phyloP scores from a whole-genome alignment of 768 basidiomycete genomes.

The Dentipellis sp. region DNA sequence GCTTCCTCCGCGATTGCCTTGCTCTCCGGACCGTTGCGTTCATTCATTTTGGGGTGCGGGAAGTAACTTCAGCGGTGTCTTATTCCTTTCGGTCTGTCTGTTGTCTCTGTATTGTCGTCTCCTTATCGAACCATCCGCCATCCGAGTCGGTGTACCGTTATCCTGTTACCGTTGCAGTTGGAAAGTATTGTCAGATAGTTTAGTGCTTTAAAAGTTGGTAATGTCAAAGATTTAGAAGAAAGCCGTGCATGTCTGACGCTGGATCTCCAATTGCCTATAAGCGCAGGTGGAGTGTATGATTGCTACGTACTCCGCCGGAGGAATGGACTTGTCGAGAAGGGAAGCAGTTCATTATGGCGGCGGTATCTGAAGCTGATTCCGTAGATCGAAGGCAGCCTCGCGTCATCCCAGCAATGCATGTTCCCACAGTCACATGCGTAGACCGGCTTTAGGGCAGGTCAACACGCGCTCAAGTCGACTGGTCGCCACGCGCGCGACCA shows the following conservation, averaged over 20 bases:
- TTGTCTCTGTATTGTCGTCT: neutral
- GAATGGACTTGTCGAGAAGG: neutral
- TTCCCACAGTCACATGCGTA: neutral
- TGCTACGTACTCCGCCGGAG: no score
- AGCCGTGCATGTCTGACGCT: neutral
- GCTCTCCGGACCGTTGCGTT: no score
- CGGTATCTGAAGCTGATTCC: no score
- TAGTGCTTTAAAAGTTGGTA: neutral
- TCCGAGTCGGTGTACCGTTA: neutral
- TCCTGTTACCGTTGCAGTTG: neutral
- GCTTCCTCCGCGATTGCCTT: neutral
- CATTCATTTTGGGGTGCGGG: neutral
- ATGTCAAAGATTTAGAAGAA: neutral
- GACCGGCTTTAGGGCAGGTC: conserved; percentile 24
- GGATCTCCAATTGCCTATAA: no score
- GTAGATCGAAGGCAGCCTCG: no score
- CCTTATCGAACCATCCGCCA: neutral
- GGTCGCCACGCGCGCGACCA: conserved; percentile 12
- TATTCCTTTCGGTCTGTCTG: neutral
- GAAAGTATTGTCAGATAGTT: neutral
- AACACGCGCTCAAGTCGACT: conserved; percentile 16
- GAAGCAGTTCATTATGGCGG: no score
- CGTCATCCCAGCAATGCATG: no score
- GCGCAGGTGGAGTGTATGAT: no score
- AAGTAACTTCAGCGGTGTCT: neutral